Evolutionary conservation across 345 rosid species (phyloP), one percentile per base, ranked within the genome.

Genomic region (Ricinus communis): DNA sequence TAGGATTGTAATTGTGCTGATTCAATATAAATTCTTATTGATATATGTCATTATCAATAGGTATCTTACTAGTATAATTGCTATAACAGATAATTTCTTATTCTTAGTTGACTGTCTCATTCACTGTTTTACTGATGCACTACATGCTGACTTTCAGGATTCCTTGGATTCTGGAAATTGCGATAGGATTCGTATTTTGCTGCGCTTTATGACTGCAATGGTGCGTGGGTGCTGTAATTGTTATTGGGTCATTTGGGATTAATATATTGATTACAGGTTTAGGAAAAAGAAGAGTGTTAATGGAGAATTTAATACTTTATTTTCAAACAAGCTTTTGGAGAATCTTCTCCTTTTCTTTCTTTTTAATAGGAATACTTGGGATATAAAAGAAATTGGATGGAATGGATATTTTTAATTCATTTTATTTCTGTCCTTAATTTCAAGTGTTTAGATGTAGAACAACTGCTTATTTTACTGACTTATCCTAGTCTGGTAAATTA

Each of bases 171-270:
- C 85, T 59, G 97, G 85, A 57, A 79, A 85, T 65, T 90, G 96
- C 67, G 85, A 93, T 77, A 84, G 55, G 75, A 85, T 93, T 75
- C 99, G 98, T 66, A 84, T 85, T 74, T 81, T 91, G 87, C 79
- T 93, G 86, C 93, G 99, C 68, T 81, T 93, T 85, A 62, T 95
- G 70, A 89, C 97, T 73, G 90, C 79, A 69, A 68, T 95, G 90
- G 99, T 95, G 86, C 14, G 93, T 61, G 65, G 9, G 4, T 50
- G 15, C 68, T 75, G 10, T 41, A 50, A 9, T 68, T 73, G 45
- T 57, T 72, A 33, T 69, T 55, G 45, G 51, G 25, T 41, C 33
- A 59, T 74, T 66, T n/a, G 19, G 57, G 21, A 19, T 30, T 57
- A 38, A 30, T 62, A 27, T 54, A 36, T 25, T 22, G 13, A 41